Percentiles rank a stretch among this genome's conserved stretches.
These are phyloP conservation scores for Pythium brachiatum DNA, from an alignment of 352 stramenopile genomes.

Conservation along the genomic window DNA sequence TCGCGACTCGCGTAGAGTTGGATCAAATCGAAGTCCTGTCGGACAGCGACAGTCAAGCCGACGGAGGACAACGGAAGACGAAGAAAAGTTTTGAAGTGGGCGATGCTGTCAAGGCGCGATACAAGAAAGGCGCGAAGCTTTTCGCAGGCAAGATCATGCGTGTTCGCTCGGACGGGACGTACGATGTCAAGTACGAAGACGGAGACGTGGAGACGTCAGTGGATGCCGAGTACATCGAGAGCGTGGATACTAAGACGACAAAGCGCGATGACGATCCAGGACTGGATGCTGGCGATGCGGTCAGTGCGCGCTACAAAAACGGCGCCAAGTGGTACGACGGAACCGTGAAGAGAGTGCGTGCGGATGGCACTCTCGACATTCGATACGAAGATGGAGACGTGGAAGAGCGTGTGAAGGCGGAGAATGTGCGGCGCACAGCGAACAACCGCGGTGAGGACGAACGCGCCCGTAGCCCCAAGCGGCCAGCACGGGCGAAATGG, in stretches of 20 bases:
- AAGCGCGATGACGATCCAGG: background rate
- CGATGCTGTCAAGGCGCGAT: constrained; percentile 37
- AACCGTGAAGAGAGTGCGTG: constrained; percentile 53
- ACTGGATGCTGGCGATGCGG: constrained; percentile 23
- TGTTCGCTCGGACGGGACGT: constrained; percentile 53
- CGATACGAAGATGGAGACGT: constrained; percentile 48
- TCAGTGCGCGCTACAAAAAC: constrained; percentile 31
- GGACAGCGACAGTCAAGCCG: background rate
- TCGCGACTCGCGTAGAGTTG: constrained; percentile 43
- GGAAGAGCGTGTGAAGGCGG: constrained; percentile 35
- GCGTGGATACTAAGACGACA: constrained; percentile 3
- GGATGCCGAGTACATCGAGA: constrained; percentile 6
- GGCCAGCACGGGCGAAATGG: constrained; percentile 6
- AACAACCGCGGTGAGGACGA: constrained; percentile 10
- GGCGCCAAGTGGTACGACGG: constrained; percentile 51
- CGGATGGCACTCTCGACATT: constrained; percentile 53
- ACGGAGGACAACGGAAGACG: background rate
- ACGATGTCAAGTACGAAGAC: constrained; percentile 72
- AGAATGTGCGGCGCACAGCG: constrained; percentile 10
- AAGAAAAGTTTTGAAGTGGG: constrained; percentile 2
- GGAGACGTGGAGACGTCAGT: constrained; percentile 34
- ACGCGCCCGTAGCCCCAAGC: constrained; percentile 7
- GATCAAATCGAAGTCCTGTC: constrained; percentile 7
- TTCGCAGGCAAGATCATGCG: constrained; percentile 55
- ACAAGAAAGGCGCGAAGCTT: constrained; percentile 43